Evolutionary conservation across 2,329 filamentous ascomycete species (phyloP).

Genomic region (Beauveria medogensis): DNA sequence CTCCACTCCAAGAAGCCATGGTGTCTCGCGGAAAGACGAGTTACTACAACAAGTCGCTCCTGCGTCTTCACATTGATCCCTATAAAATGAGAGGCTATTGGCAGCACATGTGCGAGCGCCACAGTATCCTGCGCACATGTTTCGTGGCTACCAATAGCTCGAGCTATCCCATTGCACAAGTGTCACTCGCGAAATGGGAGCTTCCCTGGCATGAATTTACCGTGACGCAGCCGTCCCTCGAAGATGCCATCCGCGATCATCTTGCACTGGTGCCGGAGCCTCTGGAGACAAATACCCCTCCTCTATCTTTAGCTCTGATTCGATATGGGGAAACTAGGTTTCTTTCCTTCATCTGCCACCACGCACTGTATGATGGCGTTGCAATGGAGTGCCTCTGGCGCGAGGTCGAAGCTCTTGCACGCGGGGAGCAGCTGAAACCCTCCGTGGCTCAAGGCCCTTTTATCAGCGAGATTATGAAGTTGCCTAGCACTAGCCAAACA

Average conservation of each 20-base stretch:
- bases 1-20: slow-evolving; percentile 84
- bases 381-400: slow-evolving; percentile 62
- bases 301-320: slow-evolving; percentile 37
- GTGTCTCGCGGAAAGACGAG: slow-evolving; percentile 45
- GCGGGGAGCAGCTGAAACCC: slow-evolving; percentile 35
- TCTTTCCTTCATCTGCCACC: slow-evolving; percentile 55
- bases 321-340: slow-evolving; percentile 23
- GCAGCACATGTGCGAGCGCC: slow-evolving; percentile 53
- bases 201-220: slow-evolving; percentile 33
- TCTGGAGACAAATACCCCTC: slow-evolving; percentile 38
- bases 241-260: slow-evolving; percentile 32
- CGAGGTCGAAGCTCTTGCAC: slow-evolving; percentile 58
- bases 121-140: slow-evolving; percentile 70
- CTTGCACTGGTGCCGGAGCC: slow-evolving; percentile 28
- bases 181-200: slow-evolving; percentile 47
- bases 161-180: slow-evolving; percentile 60
- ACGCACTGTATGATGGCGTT: slow-evolving; percentile 80
- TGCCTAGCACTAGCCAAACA: slow-evolving; percentile 39
- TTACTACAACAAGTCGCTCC: slow-evolving; percentile 67
- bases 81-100: slow-evolving; percentile 50
- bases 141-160: slow-evolving; percentile 59
- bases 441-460: slow-evolving; percentile 55
- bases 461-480: slow-evolving; percentile 46
- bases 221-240: slow-evolving; percentile 24
- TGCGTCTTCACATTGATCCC: slow-evolving; percentile 48